These are phyloP conservation scores for Berberis thunbergii DNA, from an alignment of 164 flowering plant species.

Conservation along the genomic window DNA sequence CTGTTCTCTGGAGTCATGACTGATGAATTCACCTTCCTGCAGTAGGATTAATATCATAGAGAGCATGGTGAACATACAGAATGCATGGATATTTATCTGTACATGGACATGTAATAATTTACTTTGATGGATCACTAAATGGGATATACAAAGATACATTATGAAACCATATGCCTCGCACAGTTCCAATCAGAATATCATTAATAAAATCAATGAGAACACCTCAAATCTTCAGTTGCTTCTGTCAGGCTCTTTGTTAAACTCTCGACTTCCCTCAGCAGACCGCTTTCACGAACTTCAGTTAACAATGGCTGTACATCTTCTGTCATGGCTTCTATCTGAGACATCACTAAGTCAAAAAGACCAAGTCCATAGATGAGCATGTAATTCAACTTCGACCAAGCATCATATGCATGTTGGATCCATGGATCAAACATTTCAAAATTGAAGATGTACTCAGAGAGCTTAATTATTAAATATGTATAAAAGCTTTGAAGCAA, in stretches of 20 bases:
- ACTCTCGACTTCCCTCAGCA: constrained; percentile 68
- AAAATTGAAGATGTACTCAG: too few species aligned
- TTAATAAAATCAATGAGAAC: background rate
- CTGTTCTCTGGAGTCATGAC: constrained; percentile 84
- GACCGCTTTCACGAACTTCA: constrained; percentile 65
- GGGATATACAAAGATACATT: background rate
- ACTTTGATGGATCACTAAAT: too few species aligned
- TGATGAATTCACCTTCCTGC: constrained; percentile 74
- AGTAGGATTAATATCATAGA: background rate
- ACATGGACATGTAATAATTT: background rate
- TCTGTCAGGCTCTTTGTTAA: constrained; percentile 68
- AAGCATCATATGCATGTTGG: background rate
- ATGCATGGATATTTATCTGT: background rate
- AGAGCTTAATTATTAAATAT: too few species aligned
- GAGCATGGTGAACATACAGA: background rate
- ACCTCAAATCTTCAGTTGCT: constrained; percentile 86
- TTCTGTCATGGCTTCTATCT: constrained; percentile 88
- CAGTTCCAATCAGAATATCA: too few species aligned
- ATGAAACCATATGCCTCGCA: too few species aligned
- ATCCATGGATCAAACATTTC: too few species aligned
- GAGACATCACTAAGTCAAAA: constrained; percentile 63
- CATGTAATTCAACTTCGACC: background rate
- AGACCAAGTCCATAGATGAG: background rate
- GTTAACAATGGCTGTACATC: constrained; percentile 84
- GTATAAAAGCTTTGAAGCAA: too few species aligned